Evolutionary conservation across 352 stramenopile species (phyloP).

Genomic region (Phytopythium montanum): DNA sequence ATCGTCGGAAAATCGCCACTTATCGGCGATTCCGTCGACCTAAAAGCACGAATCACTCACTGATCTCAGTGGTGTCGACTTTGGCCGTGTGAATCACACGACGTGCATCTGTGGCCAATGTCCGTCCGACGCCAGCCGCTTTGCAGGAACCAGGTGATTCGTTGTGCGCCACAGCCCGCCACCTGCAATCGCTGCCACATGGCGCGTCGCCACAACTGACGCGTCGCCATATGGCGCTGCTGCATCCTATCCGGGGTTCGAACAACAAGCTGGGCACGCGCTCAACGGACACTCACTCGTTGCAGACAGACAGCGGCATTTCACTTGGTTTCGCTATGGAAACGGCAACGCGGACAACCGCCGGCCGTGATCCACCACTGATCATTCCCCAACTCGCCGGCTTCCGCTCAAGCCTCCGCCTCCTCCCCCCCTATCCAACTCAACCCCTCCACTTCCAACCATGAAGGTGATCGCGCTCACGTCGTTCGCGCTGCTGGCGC

Average conservation of each 20-base stretch:
- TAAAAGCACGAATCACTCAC: no score
- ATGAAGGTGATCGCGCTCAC: constrained; percentile 17
- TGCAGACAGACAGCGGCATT: no score
- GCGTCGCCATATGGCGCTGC: background rate
- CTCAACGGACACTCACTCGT: background rate
- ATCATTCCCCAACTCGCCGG: constrained; percentile 3
- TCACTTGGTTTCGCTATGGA: background rate
- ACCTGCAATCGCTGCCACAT: background rate
- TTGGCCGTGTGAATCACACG: no score
- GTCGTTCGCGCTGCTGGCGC: constrained; percentile 16
- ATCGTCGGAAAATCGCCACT: background rate
- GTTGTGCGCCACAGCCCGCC: background rate
- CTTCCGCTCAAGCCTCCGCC: background rate
- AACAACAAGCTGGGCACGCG: background rate
- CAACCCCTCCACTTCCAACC: background rate
- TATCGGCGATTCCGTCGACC: background rate
- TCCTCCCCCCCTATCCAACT: background rate
- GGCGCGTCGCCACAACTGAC: background rate
- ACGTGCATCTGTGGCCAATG: no score
- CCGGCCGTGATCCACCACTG: background rate
- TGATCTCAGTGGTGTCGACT: no score
- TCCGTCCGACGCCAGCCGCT: background rate
- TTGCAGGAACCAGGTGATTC: background rate
- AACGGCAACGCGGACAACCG: background rate
- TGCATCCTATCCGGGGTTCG: background rate